Conservation (phyloP, 2,329 filamentous ascomycete genomes). For the Fusarium acutatum region DNA sequence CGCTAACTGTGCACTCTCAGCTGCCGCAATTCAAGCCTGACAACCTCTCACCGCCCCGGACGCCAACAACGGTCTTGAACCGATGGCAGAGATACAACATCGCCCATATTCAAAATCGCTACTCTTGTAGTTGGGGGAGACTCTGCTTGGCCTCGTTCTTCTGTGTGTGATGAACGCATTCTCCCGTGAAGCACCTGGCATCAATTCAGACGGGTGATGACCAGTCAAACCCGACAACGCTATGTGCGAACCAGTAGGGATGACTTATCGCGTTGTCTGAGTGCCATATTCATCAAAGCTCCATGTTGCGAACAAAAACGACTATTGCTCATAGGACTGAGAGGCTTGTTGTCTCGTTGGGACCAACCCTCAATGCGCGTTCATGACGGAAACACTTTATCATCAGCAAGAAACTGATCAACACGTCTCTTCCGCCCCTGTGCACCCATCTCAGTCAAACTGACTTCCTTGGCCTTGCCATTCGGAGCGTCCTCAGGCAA, state of each 20-base stretch:
- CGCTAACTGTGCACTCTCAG: slow-evolving; percentile 43
- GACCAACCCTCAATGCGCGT: neutral
- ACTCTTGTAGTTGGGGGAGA: neutral
- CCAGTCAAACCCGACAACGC: neutral
- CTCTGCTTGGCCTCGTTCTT: neutral
- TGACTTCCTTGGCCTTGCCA: neutral
- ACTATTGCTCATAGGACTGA: neutral
- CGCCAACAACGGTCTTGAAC: too few relatives aligned
- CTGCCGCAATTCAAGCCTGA: slow-evolving; percentile 30
- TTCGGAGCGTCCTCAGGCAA: slow-evolving; percentile 21
- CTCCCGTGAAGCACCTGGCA: neutral
- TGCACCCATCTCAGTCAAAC: slow-evolving; percentile 13
- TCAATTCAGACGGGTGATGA: neutral
- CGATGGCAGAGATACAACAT: neutral
- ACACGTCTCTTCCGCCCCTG: slow-evolving; percentile 38
- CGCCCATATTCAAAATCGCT: neutral
- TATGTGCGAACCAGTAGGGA: too few relatives aligned
- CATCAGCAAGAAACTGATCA: slow-evolving; percentile 39
- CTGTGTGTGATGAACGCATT: neutral
- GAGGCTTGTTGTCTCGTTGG: neutral
- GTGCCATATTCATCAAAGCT: too few relatives aligned
- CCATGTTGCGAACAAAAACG: too few relatives aligned
- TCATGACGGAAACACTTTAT: slow-evolving; percentile 38
- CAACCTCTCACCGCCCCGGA: neutral
- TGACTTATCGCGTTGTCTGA: too few relatives aligned